phyloP scores from a whole-genome alignment of 1,139 yeast genomes.

The Pichia sp. region DNA sequence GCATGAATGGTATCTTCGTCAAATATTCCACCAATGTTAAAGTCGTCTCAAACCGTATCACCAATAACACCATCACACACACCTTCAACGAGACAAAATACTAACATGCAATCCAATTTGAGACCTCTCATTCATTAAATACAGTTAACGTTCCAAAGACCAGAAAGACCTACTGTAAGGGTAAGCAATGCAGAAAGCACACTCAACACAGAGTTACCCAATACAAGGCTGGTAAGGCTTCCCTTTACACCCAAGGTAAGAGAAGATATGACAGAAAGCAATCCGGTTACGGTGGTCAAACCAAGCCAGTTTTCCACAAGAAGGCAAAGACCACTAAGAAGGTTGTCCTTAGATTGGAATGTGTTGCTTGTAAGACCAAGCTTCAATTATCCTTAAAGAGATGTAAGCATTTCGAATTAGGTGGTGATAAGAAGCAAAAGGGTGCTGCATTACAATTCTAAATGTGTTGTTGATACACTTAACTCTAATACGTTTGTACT shows the following conservation, averaged over 20 bases:
- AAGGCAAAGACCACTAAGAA: constrained; percentile 99
- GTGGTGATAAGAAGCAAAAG: constrained; percentile 99
- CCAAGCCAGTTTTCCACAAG: constrained; percentile 99
- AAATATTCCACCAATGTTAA: neutral
- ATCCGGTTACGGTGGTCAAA: constrained; percentile 99
- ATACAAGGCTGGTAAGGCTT: constrained; percentile 99
- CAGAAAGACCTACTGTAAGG: constrained; percentile 99
- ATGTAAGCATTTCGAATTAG: constrained; percentile 99
- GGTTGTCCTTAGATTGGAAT: constrained; percentile 98
- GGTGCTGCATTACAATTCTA: constrained; percentile 45
- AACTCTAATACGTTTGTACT: no score
- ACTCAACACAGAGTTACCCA: constrained; percentile 99
- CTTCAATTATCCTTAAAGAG: constrained; percentile 97
- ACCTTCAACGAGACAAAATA: neutral
- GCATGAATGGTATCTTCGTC: neutral
- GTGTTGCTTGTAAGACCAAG: constrained; percentile 98
- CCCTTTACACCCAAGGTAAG: constrained; percentile 99
- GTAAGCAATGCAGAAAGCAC: constrained; percentile 99
- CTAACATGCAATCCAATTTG: constrained; percentile 1
- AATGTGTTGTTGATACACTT: constrained; percentile 10
- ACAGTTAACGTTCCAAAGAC: constrained; percentile 99
- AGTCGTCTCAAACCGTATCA: no score
- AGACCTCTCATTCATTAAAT: neutral
- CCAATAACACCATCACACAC: neutral
- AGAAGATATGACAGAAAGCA: constrained; percentile 99